Conservation (phyloP, 352 stramenopile genomes). For the Globisporangium okanoganense region DNA sequence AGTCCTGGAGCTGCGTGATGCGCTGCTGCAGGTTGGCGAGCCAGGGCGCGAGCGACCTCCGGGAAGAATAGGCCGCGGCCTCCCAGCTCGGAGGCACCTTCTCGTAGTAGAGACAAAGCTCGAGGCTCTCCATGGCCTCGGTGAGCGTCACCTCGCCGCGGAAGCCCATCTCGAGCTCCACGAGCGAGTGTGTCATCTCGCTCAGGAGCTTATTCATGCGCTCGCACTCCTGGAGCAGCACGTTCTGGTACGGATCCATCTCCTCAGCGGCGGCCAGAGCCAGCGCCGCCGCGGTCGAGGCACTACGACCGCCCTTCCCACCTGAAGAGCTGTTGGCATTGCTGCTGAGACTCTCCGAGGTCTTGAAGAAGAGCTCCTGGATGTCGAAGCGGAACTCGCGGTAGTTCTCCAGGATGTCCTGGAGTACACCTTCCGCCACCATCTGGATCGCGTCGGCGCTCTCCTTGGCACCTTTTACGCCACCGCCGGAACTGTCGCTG, state of each 20-base stretch:
- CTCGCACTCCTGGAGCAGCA: constrained; percentile 89
- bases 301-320: constrained; percentile 28
- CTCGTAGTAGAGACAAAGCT: constrained; percentile 77
- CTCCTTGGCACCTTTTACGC: constrained; percentile 23
- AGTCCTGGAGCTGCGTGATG: constrained; percentile 86
- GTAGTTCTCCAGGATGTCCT: constrained; percentile 90
- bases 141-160: constrained; percentile 88
- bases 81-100: constrained; percentile 72
- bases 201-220: constrained; percentile 83
- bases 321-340: not conserved
- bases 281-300: constrained; percentile 25
- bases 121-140: constrained; percentile 80
- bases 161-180: constrained; percentile 86
- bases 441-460: constrained; percentile 66
- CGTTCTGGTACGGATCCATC: constrained; percentile 89
- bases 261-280: constrained; percentile 47
- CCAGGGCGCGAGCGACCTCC: constrained; percentile 77
- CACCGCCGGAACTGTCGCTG: constrained; percentile 13
- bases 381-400: constrained; percentile 83
- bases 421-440: constrained; percentile 78
- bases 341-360: constrained; percentile 23
- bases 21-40: constrained; percentile 82
- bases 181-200: constrained; percentile 70
- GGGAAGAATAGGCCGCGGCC: constrained; percentile 71
- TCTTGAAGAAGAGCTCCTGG: constrained; percentile 74